Conservation (phyloP, 352 stramenopile species). For the Stramenopiles sp. region DNA sequence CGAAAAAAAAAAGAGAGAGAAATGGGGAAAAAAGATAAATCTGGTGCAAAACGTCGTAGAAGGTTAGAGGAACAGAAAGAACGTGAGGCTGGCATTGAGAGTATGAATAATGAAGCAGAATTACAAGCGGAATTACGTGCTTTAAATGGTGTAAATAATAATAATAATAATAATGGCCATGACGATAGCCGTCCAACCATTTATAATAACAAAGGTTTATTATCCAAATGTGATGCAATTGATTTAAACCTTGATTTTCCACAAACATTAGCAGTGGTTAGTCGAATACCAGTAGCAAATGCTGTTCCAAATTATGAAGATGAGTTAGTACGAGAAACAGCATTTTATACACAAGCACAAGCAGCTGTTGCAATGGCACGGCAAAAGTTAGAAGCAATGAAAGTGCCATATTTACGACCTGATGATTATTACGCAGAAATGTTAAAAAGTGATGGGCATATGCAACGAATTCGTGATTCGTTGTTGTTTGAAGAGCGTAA, state of each 20-base stretch:
- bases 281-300: neutral
- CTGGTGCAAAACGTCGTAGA: neutral
- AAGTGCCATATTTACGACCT: constrained; percentile 73
- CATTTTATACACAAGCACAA: constrained; percentile 69
- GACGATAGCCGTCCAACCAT: neutral
- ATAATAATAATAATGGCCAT: neutral
- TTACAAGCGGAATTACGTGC: neutral
- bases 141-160: neutral
- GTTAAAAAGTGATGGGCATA: constrained; percentile 90
- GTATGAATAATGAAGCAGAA: neutral
- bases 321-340: neutral
- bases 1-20: too few species aligned
- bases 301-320: constrained; percentile 36
- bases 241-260: neutral
- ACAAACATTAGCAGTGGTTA: neutral
- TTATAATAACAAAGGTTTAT: neutral
- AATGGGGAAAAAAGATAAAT: neutral
- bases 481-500: constrained; percentile 98
- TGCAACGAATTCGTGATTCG: constrained; percentile 86
- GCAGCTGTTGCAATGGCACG: constrained; percentile 35
- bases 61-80: neutral
- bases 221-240: neutral
- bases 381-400: constrained; percentile 27
- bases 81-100: neutral
- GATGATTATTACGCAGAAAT: constrained; percentile 97